Percentiles rank a stretch among this genome's conserved stretches.
These are phyloP conservation scores for Mortierella polycephala DNA, from an alignment of 371 early-diverging fungal species.

Conservation along the genomic window DNA sequence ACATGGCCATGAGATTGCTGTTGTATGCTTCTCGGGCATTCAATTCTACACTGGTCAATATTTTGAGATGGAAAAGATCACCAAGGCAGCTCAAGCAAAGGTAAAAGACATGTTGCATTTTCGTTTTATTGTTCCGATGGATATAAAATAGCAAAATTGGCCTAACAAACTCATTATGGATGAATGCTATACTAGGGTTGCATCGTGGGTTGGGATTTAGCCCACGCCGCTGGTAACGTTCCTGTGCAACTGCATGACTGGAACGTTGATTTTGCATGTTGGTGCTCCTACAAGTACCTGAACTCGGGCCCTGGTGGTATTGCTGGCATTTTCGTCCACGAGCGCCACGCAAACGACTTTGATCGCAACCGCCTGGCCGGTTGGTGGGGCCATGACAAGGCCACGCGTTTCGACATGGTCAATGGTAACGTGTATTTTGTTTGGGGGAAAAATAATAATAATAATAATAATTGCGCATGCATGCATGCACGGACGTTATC, in stretches of 20 bases:
- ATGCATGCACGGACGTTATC: not conserved
- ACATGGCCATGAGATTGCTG: constrained; percentile 81
- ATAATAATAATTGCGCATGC: not conserved
- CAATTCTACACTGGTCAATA: constrained; percentile 97
- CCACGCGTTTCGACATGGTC: constrained; percentile 84
- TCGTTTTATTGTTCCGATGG: not conserved
- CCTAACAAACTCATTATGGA: not conserved
- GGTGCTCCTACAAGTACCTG: constrained; percentile 98
- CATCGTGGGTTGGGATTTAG: constrained; percentile 95
- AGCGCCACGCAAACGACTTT: constrained; percentile 70
- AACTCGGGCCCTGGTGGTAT: constrained; percentile 97
- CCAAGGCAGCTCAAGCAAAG: constrained; percentile 82
- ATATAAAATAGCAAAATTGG: not conserved
- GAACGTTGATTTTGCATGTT: constrained; percentile 97
- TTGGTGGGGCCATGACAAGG: constrained; percentile 95
- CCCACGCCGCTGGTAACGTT: constrained; percentile 97
- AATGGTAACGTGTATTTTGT: constrained; percentile 56
- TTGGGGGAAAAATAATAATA: not conserved
- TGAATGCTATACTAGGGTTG: constrained; percentile 69
- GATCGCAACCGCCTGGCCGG: constrained; percentile 76
- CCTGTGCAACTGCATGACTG: constrained; percentile 92
- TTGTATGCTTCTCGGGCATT: constrained; percentile 92
- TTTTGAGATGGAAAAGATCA: constrained; percentile 90
- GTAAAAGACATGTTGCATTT: constrained; percentile 52
- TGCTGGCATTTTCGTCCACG: constrained; percentile 89